Conservation (phyloP, 192 early-diverging fungal genomes). For the Mortierella antarctica region DNA sequence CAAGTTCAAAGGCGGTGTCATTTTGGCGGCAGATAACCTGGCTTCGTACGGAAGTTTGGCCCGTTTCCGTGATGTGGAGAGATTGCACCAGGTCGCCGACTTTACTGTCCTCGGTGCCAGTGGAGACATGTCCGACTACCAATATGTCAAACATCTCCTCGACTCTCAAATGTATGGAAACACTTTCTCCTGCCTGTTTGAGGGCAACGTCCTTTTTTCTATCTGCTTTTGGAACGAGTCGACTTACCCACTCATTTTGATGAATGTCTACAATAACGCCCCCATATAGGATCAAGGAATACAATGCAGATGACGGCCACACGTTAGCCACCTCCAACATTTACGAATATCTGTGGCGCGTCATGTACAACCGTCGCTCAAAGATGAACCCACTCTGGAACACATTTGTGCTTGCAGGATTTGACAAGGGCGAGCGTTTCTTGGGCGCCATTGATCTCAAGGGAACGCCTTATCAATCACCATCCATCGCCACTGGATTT, state of each 20-base stretch:
- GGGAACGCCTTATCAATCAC: constrained; percentile 93
- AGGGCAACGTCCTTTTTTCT: background rate
- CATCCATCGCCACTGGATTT: constrained; percentile 95
- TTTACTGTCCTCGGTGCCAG: constrained; percentile 90
- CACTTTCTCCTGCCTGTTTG: background rate
- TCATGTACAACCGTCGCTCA: constrained; percentile 92
- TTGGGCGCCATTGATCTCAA: constrained; percentile 93
- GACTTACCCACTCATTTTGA: background rate
- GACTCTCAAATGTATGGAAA: constrained; percentile 73
- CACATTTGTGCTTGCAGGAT: constrained; percentile 89
- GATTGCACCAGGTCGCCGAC: constrained; percentile 83
- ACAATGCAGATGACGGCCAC: constrained; percentile 91
- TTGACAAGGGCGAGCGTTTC: constrained; percentile 81
- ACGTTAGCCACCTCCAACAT: constrained; percentile 85
- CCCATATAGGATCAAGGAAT: constrained; percentile 80
- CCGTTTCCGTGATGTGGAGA: constrained; percentile 90
- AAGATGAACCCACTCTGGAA: constrained; percentile 97
- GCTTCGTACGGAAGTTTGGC: constrained; percentile 96
- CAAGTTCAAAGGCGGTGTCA: constrained; percentile 97
- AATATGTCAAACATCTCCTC: constrained; percentile 89
- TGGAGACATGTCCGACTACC: constrained; percentile 95
- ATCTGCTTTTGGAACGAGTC: background rate
- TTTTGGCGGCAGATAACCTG: constrained; percentile 95
- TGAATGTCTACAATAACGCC: background rate
- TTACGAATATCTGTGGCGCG: constrained; percentile 88